Base-by-base conservation (phyloP, 1,284 basidiomycete genomes). In the Irpex rosettiformis region DNA sequence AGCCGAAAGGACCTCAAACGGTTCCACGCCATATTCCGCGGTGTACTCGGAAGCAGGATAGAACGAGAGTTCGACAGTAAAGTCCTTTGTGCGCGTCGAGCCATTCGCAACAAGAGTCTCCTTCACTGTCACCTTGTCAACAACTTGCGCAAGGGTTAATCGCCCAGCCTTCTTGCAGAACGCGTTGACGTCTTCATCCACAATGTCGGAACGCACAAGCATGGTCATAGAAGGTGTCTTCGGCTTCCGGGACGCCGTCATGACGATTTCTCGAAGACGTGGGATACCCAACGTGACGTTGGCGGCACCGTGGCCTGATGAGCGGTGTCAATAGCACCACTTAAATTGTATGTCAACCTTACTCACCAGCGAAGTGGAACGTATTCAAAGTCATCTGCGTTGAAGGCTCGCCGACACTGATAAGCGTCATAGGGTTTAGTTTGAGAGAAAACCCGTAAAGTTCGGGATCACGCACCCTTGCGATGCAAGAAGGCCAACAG, bases 361-460 rank as follows among this genome's bases (percentile, higher is more conserved):
- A 72, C 83, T 67, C 72, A 86, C 92, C 94, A 64, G 95, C 95
- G 72, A 99, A 98, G 79, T 99, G 97, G 86, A 99, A 99, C 7
- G 97, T 99, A 74, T 99, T 99, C 65, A 99, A 78, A 28, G 97
- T 99, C 97, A 99, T 99, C 73, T 99, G 97, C 1, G 97, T 99
- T 24, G 97, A 99, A 3, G 97, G 97, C 74, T 99, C 97, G 61
- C 97, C 97, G 52, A 99, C 87, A 78, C 95, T 95, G 62, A 13
- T 58, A 54, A 25, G 57, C 21, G 43, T 45, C 3, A 53, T 58
- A 62, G 55, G 5, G 30, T 52, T 63, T 3, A 67, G 37, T n/a
- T 57, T 52, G 47, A 60, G 45, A n/a, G 11, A 51, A 27, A 25
- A 51, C 22, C 18, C n/a, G 18, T 49, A 25, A 37, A 25, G 30